phyloP scores from a whole-genome alignment of 345 rosid species.

The Euphorbia tirucalli region DNA sequence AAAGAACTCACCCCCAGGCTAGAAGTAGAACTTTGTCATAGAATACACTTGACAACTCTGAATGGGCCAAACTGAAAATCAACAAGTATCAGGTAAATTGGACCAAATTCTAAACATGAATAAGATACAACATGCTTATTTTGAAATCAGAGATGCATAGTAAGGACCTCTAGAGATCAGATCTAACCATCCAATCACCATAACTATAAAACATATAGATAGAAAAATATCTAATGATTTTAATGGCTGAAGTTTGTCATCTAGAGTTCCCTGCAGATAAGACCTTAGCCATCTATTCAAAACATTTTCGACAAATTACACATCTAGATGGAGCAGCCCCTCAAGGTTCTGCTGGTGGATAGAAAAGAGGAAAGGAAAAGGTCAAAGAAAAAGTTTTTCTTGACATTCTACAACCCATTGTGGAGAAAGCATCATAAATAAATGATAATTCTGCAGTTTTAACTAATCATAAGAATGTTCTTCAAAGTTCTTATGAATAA shows the following conservation, averaged over 20 bases:
- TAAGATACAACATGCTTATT: not conserved
- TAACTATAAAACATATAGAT: not conserved
- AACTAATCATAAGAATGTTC: too few relatives aligned
- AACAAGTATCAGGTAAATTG: not conserved
- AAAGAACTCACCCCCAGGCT: slow-evolving; percentile 71
- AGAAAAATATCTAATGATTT: not conserved
- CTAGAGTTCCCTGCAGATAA: not conserved
- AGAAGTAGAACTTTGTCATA: slow-evolving; percentile 91
- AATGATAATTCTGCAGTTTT: not conserved
- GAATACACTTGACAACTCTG: slow-evolving; percentile 89
- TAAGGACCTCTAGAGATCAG: too few relatives aligned
- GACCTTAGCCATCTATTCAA: not conserved
- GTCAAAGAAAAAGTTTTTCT: not conserved
- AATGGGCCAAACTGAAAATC: slow-evolving; percentile 80
- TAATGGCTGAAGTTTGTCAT: not conserved
- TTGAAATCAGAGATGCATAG: not conserved
- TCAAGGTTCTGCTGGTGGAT: not conserved
- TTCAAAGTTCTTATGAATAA: too few relatives aligned
- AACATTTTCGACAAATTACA: not conserved
- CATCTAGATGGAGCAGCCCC: not conserved
- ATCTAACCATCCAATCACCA: slow-evolving; percentile 1
- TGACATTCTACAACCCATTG: too few relatives aligned
- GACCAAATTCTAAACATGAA: not conserved
- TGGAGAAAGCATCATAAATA: too few relatives aligned
- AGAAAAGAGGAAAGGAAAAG: not conserved